phyloP scores from a whole-genome alignment of 805 yeast species.

The Helenozyma rhizophorensis region DNA sequence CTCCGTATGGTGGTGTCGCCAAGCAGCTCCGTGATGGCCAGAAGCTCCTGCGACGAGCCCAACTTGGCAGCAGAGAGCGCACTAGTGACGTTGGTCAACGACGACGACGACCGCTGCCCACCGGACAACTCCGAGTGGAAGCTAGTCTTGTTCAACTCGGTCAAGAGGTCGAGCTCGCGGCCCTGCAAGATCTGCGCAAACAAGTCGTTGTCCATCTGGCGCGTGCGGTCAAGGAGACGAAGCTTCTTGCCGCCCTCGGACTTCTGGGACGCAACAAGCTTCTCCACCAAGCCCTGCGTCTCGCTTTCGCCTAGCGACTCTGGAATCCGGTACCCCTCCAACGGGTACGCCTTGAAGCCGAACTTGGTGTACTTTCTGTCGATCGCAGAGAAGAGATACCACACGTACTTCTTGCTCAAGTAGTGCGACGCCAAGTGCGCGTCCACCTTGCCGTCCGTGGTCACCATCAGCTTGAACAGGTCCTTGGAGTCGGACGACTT shows the following conservation, averaged over 20 bases:
- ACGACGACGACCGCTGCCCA: conserved; percentile 28
- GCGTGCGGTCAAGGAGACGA: conserved; percentile 20
- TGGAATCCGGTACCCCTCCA: conserved; percentile 33
- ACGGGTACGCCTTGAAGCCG: conserved; percentile 47
- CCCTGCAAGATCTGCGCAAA: conserved; percentile 29
- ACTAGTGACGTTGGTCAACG: conserved; percentile 26
- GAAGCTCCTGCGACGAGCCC: conserved; percentile 20
- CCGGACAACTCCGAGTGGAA: conserved; percentile 32
- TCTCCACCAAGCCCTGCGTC: conserved; percentile 18
- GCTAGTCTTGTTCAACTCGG: conserved; percentile 32
- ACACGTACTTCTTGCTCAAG: conserved; percentile 32
- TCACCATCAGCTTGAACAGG: conserved; percentile 31
- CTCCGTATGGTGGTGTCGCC: neutral
- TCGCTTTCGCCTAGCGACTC: conserved; percentile 12
- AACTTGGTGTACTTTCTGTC: conserved; percentile 62
- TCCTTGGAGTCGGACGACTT: conserved; percentile 20
- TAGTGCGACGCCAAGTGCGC: conserved; percentile 27
- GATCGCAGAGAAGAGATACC: conserved; percentile 66
- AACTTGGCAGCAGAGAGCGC: conserved; percentile 17
- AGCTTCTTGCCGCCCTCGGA: conserved; percentile 24
- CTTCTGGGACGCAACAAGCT: conserved; percentile 13
- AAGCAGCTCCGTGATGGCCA: conserved; percentile 17
- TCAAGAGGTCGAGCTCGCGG: conserved; percentile 31
- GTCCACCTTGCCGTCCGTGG: conserved; percentile 25
- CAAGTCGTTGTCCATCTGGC: conserved; percentile 25